phyloP scores from a whole-genome alignment of 192 early-diverging fungal genomes.

The Geranomyces michiganensis region DNA sequence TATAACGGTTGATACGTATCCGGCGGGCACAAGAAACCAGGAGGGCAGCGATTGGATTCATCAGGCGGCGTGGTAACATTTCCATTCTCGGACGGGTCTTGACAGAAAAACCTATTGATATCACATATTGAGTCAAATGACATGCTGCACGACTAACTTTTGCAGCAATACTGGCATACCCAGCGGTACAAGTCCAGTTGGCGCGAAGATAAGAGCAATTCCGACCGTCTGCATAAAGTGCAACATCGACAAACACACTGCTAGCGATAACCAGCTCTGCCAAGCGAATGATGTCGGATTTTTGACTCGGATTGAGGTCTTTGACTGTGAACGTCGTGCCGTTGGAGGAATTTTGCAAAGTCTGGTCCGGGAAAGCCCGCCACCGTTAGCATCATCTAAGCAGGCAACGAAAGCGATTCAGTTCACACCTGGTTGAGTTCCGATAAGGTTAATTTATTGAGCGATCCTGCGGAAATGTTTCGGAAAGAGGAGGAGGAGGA shows the following conservation, averaged over 20 bases:
- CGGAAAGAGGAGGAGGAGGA: too few species aligned
- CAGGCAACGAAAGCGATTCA: too few species aligned
- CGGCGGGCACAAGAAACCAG: slow-evolving; percentile 56
- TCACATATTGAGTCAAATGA: too few species aligned
- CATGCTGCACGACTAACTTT: too few species aligned
- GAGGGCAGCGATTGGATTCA: slow-evolving; percentile 23
- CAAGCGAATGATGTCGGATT: slow-evolving; percentile 12
- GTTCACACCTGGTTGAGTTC: too few species aligned
- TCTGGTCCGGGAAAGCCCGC: too few species aligned
- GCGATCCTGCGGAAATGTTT: too few species aligned
- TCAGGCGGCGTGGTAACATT: neutral
- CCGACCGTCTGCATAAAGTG: neutral
- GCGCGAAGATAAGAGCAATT: slow-evolving; percentile 16
- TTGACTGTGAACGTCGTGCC: too few species aligned
- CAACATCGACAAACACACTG: neutral
- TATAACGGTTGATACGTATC: slow-evolving; percentile 62
- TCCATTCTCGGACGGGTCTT: slow-evolving; percentile 1
- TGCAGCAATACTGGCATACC: slow-evolving; percentile 2
- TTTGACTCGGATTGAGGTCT: neutral
- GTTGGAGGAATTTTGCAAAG: too few species aligned
- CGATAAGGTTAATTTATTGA: too few species aligned
- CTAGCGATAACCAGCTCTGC: slow-evolving; percentile 3
- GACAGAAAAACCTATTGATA: slow-evolving; percentile 25
- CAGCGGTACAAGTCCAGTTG: slow-evolving; percentile 30
- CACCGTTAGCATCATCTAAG: too few species aligned